Base-by-base conservation (phyloP, 306 rosid genomes). In the Cicer judaicum region DNA sequence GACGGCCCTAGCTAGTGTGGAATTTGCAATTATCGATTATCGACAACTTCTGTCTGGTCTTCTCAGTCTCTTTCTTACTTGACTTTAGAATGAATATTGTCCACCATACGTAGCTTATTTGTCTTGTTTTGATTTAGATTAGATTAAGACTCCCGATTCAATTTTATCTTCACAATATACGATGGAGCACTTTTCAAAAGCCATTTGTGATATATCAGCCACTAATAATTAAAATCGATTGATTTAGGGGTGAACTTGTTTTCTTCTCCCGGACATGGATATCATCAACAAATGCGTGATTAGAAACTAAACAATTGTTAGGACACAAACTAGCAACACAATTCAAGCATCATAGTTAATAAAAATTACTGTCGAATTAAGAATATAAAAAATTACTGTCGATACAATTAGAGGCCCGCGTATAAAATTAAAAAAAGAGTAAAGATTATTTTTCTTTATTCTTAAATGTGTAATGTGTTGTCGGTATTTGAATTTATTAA, bases 1-100 rank as follows among this genome's bases (percentile, higher is more conserved):
- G 36, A 29, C 36, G 4, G 36, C 5, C 5, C 36, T 29, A 29
- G 5, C 36, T 29, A 29, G 5, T 4, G 36, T 29, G 36, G 36
- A 29, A 29, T 43, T 46, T 46, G 7, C 50, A 3, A 12, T 46
- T 46, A 14, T 46, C 50, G 12, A 46, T 46, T 46, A 46, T 46
- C n/a, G 50, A 4, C 50, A 46, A 4, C 14, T 6, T 46, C 14
- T 46, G 50, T 46, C 50, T 46, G 57, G 60, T 8, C 60, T 34
- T 63, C 41, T 62, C 21, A 38, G 19, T 9, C 59, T 39, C 52
- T 38, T 39, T 49, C 36, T 64, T 39, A 16, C 15, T 38, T 48
- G 65, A 52, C 39, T 70, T 55, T 60, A 43, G 62, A 36, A 72
- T 79, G 74, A 73, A 73, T 73, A 79, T 65, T 65, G 70, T 79